These are phyloP conservation scores for Chytriomyces hyalinus DNA, from an alignment of 192 early-diverging fungal genomes.

Conservation along the genomic window DNA sequence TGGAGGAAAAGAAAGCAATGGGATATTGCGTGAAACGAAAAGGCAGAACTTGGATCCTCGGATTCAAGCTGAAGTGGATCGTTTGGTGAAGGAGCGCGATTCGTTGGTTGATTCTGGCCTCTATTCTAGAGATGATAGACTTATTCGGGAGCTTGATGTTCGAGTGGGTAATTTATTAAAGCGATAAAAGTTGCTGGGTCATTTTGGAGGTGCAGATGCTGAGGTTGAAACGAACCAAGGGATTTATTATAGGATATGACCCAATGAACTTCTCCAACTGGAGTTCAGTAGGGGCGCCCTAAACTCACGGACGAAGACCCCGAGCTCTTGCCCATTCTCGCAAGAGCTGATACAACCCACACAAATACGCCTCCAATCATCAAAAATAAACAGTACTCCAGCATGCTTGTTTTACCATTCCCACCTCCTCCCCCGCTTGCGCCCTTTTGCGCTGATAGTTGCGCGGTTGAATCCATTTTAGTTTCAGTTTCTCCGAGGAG, in stretches of 20 bases:
- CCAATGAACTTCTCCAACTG: no score
- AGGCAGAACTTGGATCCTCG: slow-evolving; percentile 36
- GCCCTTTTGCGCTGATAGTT: background rate
- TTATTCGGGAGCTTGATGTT: slow-evolving; percentile 51
- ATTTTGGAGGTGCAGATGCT: no score
- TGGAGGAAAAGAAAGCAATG: background rate
- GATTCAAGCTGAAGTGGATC: slow-evolving; percentile 43
- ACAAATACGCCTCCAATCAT: slow-evolving; percentile 4
- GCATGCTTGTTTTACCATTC: background rate
- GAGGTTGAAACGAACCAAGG: no score
- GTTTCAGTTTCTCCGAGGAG: slow-evolving; percentile 2
- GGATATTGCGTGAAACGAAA: background rate
- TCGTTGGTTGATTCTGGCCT: slow-evolving; percentile 50
- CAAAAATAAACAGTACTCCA: background rate
- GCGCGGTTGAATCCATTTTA: background rate
- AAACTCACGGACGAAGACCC: background rate
- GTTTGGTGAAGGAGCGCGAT: slow-evolving; percentile 51
- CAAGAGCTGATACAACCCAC: background rate
- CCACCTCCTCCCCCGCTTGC: background rate
- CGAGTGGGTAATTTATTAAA: no score
- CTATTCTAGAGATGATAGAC: slow-evolving; percentile 49
- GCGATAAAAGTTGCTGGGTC: no score
- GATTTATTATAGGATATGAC: no score
- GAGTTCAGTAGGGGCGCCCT: background rate
- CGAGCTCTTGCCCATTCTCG: background rate